Evolutionary conservation across 2,329 filamentous ascomycete species (phyloP), one percentile per base, ranked within the genome.

Genomic region (Biscogniauxia sp.): DNA sequence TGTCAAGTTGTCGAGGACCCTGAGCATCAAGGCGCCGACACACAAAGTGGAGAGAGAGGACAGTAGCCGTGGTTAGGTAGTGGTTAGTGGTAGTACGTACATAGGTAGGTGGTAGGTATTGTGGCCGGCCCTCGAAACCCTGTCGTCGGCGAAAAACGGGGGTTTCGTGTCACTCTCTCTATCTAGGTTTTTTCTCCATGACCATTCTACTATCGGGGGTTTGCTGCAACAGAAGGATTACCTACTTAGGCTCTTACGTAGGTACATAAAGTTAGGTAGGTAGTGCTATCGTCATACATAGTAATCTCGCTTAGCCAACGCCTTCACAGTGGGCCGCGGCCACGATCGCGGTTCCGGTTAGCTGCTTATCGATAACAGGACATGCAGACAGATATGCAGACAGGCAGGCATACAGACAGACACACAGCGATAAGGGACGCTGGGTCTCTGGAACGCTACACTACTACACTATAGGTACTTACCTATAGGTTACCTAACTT

Each of bases 271-370:
- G n/a, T n/a, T n/a, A n/a, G n/a, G n/a, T 64, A 63, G 53, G 55
- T 64, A 66, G 56, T 61, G 60, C 19, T 23, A 9, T 51, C n/a
- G 25, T 13, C 52, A 45, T 65, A 63, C 52, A 45, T 65, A 63
- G 62, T 66, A 67, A 63, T 66, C 56, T 64, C 56, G 59, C 58
- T 57, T 61, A 59, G n/a, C 17, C 54, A 6, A 37, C 45, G 23
- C 53, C 59, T 62, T 65, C 66, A 54, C 37, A 45, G 28, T 32
- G 28, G 28, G 11, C 28, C 28, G 9, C 9, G 28, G 28, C 6
- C 2, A 7, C 11, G 7, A 2, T n/a, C 13, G 37, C 2, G 4
- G 4, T 17, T 45, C 37, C 15, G 13, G 37, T 45, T 45, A 45
- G 37, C 37, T 45, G 37, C 37, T n/a, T 45, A 45, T 45, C 37